Conservation (phyloP, 371 early-diverging fungal species). For the Rhizopus stolonifer region DNA sequence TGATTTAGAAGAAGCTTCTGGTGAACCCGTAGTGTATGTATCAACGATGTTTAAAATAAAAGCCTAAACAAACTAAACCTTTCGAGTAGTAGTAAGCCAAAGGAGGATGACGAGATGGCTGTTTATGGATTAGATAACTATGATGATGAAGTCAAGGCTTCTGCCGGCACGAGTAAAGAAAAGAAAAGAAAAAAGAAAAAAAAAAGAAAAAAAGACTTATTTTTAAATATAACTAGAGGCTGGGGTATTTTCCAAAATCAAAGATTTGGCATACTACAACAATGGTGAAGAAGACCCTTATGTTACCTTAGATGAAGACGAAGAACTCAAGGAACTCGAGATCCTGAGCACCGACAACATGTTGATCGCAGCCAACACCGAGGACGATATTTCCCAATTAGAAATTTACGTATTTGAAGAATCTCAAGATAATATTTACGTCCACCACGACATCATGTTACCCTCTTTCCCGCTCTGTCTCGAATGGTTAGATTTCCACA, state of each 20-base stretch:
- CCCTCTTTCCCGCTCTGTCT: slow-evolving; percentile 94
- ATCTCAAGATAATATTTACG: slow-evolving; percentile 85
- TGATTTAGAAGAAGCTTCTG: slow-evolving; percentile 62
- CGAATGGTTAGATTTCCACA: slow-evolving; percentile 90
- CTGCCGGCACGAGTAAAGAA: slow-evolving; percentile 34
- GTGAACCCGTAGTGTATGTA: slow-evolving; percentile 35
- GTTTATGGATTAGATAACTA: slow-evolving; percentile 79
- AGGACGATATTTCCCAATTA: slow-evolving; percentile 92
- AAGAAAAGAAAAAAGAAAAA: no score
- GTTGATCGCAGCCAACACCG: slow-evolving; percentile 88
- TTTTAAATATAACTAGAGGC: slow-evolving; percentile 21
- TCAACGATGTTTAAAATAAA: not conserved
- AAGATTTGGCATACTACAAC: slow-evolving; percentile 77
- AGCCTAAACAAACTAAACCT: no score
- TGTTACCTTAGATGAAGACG: slow-evolving; percentile 70
- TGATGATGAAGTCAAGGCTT: slow-evolving; percentile 56
- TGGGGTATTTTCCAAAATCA: slow-evolving; percentile 68
- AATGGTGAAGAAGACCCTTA: slow-evolving; percentile 84
- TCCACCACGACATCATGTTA: slow-evolving; percentile 98
- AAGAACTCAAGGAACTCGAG: slow-evolving; percentile 78
- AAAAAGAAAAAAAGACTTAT: slow-evolving; percentile 22
- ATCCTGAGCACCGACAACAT: slow-evolving; percentile 83
- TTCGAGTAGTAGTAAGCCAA: slow-evolving; percentile 27
- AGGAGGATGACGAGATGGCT: slow-evolving; percentile 56
- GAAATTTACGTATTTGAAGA: slow-evolving; percentile 90